Conservation (phyloP, 2,329 filamentous ascomycete genomes). For the Epichloe bromicola region DNA sequence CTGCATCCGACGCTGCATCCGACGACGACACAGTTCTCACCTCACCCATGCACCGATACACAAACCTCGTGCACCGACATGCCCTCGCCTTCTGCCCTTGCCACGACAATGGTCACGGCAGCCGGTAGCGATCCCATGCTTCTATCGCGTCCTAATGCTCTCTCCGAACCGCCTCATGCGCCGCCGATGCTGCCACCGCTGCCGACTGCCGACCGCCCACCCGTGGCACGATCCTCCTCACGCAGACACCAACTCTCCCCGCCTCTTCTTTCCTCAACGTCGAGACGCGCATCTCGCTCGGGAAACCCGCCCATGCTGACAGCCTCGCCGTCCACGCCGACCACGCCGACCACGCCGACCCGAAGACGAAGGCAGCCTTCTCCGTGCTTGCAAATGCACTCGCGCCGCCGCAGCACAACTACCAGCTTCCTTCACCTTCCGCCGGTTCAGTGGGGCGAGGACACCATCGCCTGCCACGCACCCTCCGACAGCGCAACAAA, state of each 20-base stretch:
- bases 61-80: neutral
- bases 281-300: neutral
- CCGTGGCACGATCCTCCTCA: slow-evolving; percentile 8
- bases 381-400: neutral
- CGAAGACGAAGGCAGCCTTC: neutral
- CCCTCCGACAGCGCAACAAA: neutral
- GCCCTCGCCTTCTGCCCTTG: neutral
- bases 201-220: slow-evolving; percentile 4
- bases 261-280: neutral
- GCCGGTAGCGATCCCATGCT: neutral
- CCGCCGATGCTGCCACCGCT: slow-evolving; percentile 5
- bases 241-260: slow-evolving; percentile 5
- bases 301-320: neutral
- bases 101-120: neutral
- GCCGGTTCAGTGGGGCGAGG: slow-evolving; percentile 5
- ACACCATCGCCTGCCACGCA: slow-evolving; percentile 4
- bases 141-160: neutral
- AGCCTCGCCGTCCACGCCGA: neutral
- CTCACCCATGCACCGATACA: neutral
- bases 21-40: neutral
- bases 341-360: slow-evolving; percentile 1
- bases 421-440: slow-evolving; percentile 1
- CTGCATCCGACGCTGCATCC: no score
- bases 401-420: neutral
- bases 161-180: neutral